Evolutionary conservation across 2,329 filamentous ascomycete genomes (phyloP).

Genomic region (Colletotrichum limetticola): DNA sequence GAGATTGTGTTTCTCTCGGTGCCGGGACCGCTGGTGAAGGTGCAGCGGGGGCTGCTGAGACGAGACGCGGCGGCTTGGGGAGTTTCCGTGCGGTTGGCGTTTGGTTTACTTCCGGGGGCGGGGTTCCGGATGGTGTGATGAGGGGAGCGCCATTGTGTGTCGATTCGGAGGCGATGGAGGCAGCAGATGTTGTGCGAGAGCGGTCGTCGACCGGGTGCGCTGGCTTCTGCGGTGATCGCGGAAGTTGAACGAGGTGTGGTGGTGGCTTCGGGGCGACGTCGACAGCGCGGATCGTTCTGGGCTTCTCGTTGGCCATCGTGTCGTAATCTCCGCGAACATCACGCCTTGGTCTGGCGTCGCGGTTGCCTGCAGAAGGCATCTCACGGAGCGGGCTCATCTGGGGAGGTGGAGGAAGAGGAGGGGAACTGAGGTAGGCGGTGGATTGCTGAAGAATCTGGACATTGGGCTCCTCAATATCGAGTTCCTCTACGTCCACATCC

Average conservation of each 20-base stretch:
- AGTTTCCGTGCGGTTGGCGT: conserved; percentile 24
- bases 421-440: conserved; percentile 53
- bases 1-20: neutral
- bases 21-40: neutral
- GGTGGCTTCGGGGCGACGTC: conserved; percentile 42
- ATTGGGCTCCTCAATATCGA: conserved; percentile 54
- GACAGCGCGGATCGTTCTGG: conserved; percentile 51
- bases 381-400: conserved; percentile 64
- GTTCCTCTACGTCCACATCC: conserved; percentile 54
- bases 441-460: conserved; percentile 58
- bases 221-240: conserved; percentile 44
- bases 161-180: conserved; percentile 38
- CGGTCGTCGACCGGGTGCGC: conserved; percentile 32
- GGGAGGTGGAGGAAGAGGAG: conserved; percentile 58
- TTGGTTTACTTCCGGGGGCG: conserved; percentile 13
- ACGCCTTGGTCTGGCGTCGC: conserved; percentile 35
- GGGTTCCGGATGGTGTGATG: conserved; percentile 28
- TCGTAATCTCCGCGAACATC: conserved; percentile 54
- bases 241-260: conserved; percentile 46
- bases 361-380: conserved; percentile 51
- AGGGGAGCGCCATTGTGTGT: conserved; percentile 41
- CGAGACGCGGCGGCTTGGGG: conserved; percentile 28
- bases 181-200: conserved; percentile 24
- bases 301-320: conserved; percentile 60
- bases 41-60: neutral